phyloP scores from a whole-genome alignment of 2,329 filamentous ascomycete genomes.

The Atkinsonella hypoxylon region DNA sequence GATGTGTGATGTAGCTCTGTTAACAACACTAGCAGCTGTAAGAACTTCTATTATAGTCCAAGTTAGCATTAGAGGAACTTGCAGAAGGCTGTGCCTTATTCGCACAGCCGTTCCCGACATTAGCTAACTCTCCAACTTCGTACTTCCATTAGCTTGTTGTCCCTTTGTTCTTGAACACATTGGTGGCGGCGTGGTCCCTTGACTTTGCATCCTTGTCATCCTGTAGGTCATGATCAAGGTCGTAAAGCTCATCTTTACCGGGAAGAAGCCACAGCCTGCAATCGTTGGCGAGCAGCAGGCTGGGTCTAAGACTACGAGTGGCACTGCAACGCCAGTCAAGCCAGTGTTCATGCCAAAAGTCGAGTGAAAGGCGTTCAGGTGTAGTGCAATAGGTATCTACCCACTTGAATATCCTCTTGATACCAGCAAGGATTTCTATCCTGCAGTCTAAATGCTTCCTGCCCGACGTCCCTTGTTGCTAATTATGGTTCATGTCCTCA shows the following conservation, averaged over 20 bases:
- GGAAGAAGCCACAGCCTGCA: constrained; percentile 2
- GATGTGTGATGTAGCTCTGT: too few relatives aligned
- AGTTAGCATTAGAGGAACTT: too few relatives aligned
- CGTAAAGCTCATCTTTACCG: constrained; percentile 9
- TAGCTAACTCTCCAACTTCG: too few relatives aligned
- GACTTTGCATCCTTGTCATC: not conserved
- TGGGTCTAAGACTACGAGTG: constrained; percentile 2
- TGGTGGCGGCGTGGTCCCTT: not conserved
- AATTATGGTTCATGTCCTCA: not conserved
- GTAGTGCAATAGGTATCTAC: too few relatives aligned
- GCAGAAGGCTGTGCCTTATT: too few relatives aligned
- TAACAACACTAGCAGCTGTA: too few relatives aligned
- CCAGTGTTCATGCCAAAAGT: not conserved
- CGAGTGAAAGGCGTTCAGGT: not conserved
- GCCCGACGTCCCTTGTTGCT: not conserved
- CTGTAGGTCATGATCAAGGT: constrained; percentile 30
- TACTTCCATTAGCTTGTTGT: too few relatives aligned
- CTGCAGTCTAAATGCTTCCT: not conserved
- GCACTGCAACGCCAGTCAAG: constrained; percentile 5
- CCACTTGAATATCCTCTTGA: not conserved
- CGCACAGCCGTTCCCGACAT: too few relatives aligned
- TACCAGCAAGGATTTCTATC: not conserved
- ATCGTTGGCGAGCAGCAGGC: constrained; percentile 1
- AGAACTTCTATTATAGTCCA: too few relatives aligned
- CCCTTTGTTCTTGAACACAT: too few relatives aligned